Conservation (phyloP, 805 yeast species). For the Schwanniomyces sp. region DNA sequence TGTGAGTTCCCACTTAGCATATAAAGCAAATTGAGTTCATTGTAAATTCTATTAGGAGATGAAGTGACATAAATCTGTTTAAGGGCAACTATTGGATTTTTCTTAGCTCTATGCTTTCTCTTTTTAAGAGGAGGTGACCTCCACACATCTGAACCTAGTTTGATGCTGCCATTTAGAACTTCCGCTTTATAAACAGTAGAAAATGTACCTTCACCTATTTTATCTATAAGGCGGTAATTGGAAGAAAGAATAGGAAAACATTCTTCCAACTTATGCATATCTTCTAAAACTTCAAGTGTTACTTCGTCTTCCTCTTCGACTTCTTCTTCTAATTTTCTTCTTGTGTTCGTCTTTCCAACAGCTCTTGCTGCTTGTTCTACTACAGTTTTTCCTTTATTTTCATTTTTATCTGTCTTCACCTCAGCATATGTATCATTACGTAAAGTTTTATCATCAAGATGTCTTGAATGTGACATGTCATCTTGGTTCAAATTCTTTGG, state of each 20-base stretch:
- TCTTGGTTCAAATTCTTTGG: neutral
- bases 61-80: conserved; percentile 94
- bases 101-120: conserved; percentile 16
- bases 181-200: conserved; percentile 63
- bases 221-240: conserved; percentile 51
- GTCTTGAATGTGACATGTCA: neutral
- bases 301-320: conserved; percentile 39
- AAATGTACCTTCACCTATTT: conserved; percentile 69
- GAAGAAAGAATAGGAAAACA: conserved; percentile 54
- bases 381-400: neutral
- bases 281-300: conserved; percentile 54
- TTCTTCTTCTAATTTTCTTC: conserved; percentile 1
- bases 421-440: neutral
- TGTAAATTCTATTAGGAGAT: conserved; percentile 86
- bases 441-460: neutral
- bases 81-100: conserved; percentile 69
- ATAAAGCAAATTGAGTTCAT: conserved; percentile 79
- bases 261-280: conserved; percentile 52
- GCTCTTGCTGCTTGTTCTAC: neutral
- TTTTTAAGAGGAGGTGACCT: conserved; percentile 44
- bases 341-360: neutral
- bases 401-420: neutral
- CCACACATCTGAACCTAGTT: conserved; percentile 42
- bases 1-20: conserved; percentile 64
- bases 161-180: conserved; percentile 44